A percentile compares a stretch with the other conserved stretches of the same genome.
These are phyloP conservation scores for Piromyces sp. DNA, from an alignment of 192 early-diverging fungal genomes.

Conservation along the genomic window DNA sequence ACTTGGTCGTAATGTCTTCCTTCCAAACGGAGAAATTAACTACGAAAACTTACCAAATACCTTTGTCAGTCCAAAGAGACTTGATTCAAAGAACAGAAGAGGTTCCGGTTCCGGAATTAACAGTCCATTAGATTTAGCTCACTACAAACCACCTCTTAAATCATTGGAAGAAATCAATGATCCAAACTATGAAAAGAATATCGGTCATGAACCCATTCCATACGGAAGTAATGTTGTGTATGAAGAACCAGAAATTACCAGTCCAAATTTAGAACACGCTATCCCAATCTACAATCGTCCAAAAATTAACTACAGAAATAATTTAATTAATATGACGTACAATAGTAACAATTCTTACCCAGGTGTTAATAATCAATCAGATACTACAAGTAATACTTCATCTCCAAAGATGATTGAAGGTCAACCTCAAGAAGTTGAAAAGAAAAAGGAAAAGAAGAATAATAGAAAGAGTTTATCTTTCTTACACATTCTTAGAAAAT, in stretches of 20 bases:
- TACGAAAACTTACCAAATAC: not conserved
- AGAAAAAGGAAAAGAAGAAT: not conserved
- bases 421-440: not conserved
- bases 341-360: too few relatives aligned
- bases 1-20: too few relatives aligned
- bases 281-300: not conserved
- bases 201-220: not conserved
- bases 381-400: too few relatives aligned
- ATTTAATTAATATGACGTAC: not conserved
- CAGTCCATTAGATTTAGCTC: not conserved
- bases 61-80: not conserved
- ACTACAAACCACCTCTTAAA: not conserved
- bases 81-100: not conserved
- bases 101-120: not conserved
- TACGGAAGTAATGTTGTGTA: not conserved
- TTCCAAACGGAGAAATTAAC: not conserved
- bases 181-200: not conserved
- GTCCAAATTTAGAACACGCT: not conserved
- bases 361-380: too few relatives aligned
- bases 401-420: too few relatives aligned
- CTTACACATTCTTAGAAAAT: not conserved
- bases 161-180: not conserved
- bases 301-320: not conserved
- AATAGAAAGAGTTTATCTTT: not conserved
- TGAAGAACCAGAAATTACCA: not conserved